Base-by-base conservation (phyloP, 257 asterid genomes). In the Thymus quinquecostatus region DNA sequence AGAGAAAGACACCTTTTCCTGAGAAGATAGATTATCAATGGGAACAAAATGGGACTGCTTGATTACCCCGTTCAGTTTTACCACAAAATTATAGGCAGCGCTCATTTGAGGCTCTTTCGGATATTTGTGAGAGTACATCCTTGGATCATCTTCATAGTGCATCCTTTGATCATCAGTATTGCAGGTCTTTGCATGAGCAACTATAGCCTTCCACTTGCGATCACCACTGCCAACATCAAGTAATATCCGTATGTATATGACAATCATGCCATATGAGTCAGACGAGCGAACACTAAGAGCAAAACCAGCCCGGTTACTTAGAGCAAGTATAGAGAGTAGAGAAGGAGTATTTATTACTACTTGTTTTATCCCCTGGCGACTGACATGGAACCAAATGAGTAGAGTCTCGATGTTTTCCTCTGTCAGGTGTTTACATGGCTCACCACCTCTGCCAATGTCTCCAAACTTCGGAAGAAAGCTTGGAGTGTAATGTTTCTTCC, bases 171-270 rank as follows among this genome's bases (percentile, higher is more conserved):
- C 21, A 21, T 21, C 21, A 21, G 66, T 12, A 0, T 1, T 13
- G 78, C 96, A 86, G 2, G 77, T 66, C 59, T 3, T 60, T 5
- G 96, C 91, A 80, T 86, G 91, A 10, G 9, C 59, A 43, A 79
- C 73, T 1, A 73, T 74, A 36, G 30, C 74, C 11, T 73, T 69
- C 92, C 85, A 88, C 34, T 0, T 6, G 30, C 14, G 33, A 40
- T 11, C 45, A 8, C 71, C 60, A 49, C 14, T 32, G 33, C 9
- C 50, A 8, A 69, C 60, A 49, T 36, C 56, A 34, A 56, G 51
- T 33, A 78, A 59, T 54, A 77, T 69, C 96, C 86, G 82, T 50
- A 10, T 14, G 71, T 10, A 43, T 43, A 43, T 21, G 21, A 21
- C 21, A 21, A 21, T 21, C 21, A 21, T 21, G 21, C 21, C 21